Percentiles rank a stretch among this genome's conserved stretches.
phyloP scores from a whole-genome alignment of 495 filamentous ascomycete genomes.

The Xylaria flabelliformis region DNA sequence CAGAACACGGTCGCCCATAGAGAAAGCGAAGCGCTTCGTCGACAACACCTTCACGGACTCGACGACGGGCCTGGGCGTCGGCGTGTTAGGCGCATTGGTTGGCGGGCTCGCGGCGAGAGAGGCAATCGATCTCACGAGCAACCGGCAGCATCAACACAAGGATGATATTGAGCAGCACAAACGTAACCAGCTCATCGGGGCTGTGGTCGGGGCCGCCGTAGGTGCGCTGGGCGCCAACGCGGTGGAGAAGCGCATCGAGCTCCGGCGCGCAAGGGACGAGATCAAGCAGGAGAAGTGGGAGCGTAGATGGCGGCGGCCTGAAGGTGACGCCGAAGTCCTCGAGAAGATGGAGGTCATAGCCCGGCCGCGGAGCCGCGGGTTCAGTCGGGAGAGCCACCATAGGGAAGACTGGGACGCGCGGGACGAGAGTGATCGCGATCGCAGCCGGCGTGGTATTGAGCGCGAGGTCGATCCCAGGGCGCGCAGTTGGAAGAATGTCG shows the following conservation, averaged over 20 bases:
- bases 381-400: conserved; percentile 19
- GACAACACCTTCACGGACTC: conserved; percentile 46
- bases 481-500: conserved; percentile 41
- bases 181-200: conserved; percentile 46
- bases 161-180: conserved; percentile 32
- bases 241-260: conserved; percentile 51
- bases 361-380: conserved; percentile 28
- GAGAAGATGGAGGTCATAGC: conserved; percentile 35
- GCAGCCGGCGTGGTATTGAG: conserved; percentile 30
- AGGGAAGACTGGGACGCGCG: conserved; percentile 12
- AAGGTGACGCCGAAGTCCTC: conserved; percentile 25
- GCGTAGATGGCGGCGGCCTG: conserved; percentile 33
- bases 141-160: conserved; percentile 17
- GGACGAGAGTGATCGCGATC: conserved; percentile 10
- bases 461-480: conserved; percentile 38
- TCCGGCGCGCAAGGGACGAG: conserved; percentile 33
- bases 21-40: conserved; percentile 41
- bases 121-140: conserved; percentile 40
- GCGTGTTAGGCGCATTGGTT: conserved; percentile 52
- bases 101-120: conserved; percentile 52
- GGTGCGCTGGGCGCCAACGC: conserved; percentile 56
- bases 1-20: conserved; percentile 30
- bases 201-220: conserved; percentile 53
- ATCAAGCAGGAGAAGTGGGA: conserved; percentile 43
- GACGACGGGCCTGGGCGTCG: conserved; percentile 48